Conservation (phyloP, 148 eudicot species). For the Dianthus caryophyllus region DNA sequence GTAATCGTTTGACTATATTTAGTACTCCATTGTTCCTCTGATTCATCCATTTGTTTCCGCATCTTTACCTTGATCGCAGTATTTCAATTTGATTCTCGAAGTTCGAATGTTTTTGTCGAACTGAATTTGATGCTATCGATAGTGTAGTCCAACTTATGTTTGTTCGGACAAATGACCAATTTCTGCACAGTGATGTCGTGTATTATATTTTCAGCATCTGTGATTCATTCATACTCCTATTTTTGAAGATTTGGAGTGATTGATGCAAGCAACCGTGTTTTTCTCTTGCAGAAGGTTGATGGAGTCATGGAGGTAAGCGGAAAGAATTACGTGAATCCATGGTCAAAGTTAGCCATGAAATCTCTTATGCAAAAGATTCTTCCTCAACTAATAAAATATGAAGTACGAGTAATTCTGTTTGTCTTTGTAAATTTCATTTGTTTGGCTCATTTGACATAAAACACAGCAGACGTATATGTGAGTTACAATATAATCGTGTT, state of each 20-base stretch:
- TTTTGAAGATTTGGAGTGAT: background rate
- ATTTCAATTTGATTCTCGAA: background rate
- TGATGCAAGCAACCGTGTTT: conserved; percentile 4
- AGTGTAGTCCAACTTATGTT: background rate
- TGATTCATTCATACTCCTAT: background rate
- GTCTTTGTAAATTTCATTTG: background rate
- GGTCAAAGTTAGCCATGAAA: conserved; percentile 50
- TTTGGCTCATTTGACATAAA: background rate
- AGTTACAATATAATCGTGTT: background rate
- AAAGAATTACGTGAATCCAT: conserved; percentile 51
- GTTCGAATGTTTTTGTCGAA: background rate
- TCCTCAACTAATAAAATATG: conserved; percentile 47
- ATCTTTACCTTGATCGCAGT: too few species aligned
- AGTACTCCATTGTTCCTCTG: background rate
- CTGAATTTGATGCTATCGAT: background rate
- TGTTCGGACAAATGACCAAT: background rate
- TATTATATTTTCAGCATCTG: background rate
- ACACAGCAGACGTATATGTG: background rate
- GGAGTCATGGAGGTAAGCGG: conserved; percentile 19
- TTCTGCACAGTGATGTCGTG: background rate
- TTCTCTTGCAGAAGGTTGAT: conserved; percentile 28
- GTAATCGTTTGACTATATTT: background rate
- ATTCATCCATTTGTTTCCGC: too few species aligned
- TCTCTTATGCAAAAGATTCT: conserved; percentile 53
- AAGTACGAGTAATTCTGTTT: conserved; percentile 37